Evolutionary conservation across 352 stramenopile genomes (phyloP).

Genomic region (Aphanomyces invadans): DNA sequence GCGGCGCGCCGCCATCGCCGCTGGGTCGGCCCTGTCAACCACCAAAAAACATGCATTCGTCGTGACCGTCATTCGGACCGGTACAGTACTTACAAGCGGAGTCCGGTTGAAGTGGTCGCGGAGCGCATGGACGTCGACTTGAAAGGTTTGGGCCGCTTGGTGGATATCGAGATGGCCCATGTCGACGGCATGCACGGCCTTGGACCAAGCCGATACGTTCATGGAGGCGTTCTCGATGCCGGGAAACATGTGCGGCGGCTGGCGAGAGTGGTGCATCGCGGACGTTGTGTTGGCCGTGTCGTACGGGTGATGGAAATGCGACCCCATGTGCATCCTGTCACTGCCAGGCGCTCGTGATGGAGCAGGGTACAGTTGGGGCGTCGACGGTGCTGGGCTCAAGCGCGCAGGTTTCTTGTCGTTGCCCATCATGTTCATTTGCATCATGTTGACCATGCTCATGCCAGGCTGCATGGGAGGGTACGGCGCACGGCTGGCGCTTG

Average conservation of each 20-base stretch:
- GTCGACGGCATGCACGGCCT: slow-evolving; percentile 13
- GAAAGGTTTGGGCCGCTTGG: slow-evolving; percentile 8
- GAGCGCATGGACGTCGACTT: slow-evolving; percentile 3
- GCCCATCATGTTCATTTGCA: slow-evolving; percentile 19
- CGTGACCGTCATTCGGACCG: background rate
- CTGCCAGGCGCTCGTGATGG: too few relatives aligned
- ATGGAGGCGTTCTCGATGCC: background rate
- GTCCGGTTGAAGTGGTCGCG: slow-evolving; percentile 16
- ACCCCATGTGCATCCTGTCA: background rate
- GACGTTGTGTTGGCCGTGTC: background rate
- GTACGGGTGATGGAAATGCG: too few relatives aligned
- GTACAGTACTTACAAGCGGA: too few relatives aligned
- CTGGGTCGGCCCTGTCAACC: too few relatives aligned
- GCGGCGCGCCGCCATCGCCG: too few relatives aligned
- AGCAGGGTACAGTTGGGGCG: too few relatives aligned
- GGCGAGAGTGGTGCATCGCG: background rate
- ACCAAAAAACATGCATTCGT: too few relatives aligned
- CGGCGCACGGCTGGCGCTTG: too few relatives aligned
- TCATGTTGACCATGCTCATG: slow-evolving; percentile 23
- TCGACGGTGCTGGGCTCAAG: too few relatives aligned
- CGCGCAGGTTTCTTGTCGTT: too few relatives aligned
- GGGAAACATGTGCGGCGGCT: background rate
- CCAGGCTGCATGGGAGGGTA: background rate
- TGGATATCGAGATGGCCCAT: slow-evolving; percentile 10
- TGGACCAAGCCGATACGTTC: slow-evolving; percentile 12